These are phyloP conservation scores for Ceratocystis lukuohia DNA, from an alignment of 2,329 filamentous ascomycete genomes.

Conservation along the genomic window DNA sequence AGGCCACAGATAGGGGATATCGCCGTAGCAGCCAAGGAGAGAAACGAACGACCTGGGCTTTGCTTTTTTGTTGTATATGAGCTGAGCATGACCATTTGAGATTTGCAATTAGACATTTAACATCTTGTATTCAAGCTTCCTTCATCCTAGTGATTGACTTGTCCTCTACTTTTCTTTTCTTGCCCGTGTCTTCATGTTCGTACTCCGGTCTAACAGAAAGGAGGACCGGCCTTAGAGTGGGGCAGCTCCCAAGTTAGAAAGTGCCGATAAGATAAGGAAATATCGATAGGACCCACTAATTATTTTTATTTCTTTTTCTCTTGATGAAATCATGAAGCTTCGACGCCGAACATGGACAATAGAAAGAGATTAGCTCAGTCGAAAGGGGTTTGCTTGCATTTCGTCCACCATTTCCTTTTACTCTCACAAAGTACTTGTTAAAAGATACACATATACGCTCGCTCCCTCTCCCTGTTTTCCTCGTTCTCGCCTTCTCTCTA, in stretches of 20 bases:
- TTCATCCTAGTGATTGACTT: too few species aligned
- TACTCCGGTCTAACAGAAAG: background rate
- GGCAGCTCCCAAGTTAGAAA: too few species aligned
- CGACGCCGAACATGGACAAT: background rate
- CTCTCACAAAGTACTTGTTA: background rate
- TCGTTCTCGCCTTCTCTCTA: background rate
- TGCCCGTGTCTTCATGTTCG: too few species aligned
- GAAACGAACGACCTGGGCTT: background rate
- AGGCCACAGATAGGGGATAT: background rate
- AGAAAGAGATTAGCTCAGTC: background rate
- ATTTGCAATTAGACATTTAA: background rate
- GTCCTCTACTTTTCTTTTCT: too few species aligned
- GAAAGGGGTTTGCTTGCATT: background rate
- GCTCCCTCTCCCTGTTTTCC: background rate
- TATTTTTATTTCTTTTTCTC: slow-evolving; percentile 2
- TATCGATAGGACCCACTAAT: background rate
- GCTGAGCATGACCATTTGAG: background rate
- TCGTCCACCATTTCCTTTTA: background rate
- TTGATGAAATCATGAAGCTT: background rate
- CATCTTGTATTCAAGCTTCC: background rate
- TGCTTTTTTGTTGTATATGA: background rate
- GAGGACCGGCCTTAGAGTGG: background rate
- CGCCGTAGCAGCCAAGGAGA: background rate
- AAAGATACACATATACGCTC: background rate
- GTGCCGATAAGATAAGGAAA: slow-evolving; percentile 5